Conservation (phyloP, 352 stramenopile genomes). For the Globisporangium uncinulatum region DNA sequence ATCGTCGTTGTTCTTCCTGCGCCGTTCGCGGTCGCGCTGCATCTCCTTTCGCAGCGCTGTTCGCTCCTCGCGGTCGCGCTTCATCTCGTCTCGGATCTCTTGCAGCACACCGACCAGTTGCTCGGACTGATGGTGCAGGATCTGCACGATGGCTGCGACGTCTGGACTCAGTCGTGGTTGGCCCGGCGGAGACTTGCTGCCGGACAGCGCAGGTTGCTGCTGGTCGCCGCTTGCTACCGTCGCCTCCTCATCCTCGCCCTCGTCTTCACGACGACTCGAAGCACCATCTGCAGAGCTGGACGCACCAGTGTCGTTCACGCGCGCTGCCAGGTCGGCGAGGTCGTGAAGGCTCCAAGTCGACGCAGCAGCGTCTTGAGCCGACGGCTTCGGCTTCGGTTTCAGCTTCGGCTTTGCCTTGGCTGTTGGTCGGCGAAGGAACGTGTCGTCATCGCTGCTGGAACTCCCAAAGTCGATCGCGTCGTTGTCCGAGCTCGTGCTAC, state of each 20-base stretch:
- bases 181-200: background rate
- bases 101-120: constrained; percentile 7
- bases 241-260: too few species aligned
- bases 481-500: background rate
- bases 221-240: background rate
- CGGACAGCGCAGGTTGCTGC: background rate
- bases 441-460: background rate
- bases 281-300: background rate
- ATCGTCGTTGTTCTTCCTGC: background rate
- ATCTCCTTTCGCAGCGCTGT: constrained; percentile 8
- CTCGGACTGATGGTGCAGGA: constrained; percentile 9
- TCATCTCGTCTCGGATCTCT: constrained; percentile 12
- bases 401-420: background rate
- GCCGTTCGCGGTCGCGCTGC: constrained; percentile 4
- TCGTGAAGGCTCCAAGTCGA: constrained; percentile 6
- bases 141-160: background rate
- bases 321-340: constrained; percentile 7
- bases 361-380: background rate
- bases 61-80: constrained; percentile 8
- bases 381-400: background rate
- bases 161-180: background rate
- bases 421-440: background rate
- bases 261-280: background rate
- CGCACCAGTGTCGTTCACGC: constrained; percentile 6
- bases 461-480: background rate